Evolutionary conservation across 108 stramenopile genomes (phyloP), one percentile per base, ranked within the genome.

Genomic region (Conticribra weissflogii): DNA sequence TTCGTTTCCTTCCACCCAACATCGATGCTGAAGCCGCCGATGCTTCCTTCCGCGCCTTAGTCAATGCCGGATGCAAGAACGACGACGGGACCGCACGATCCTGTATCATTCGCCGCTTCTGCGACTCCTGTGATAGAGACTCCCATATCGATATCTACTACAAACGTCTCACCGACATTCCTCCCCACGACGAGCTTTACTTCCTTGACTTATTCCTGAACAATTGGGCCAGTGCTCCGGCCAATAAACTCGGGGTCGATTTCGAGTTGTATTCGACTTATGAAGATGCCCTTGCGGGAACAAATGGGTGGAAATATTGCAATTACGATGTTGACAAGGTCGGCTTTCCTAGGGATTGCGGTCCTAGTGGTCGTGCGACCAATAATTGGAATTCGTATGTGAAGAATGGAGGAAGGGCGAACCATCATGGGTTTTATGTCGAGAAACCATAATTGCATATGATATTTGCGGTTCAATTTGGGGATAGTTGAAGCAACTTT

Each of bases 341-440:
- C 15, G 80, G 80, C 4, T 81, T 81, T 36, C 80, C 80, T 18
- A 30, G 63, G 16, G 76, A 81, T 46, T 77, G 80, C 36, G 12
- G 12, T 48, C 45, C 30, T 1, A 47, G 47, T 2, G 22, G 3
- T 2, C 0, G 0, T 0, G 17, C n/a, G 0, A 24, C 18, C 30
- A 22, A 33, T 0, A 34, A 65, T 65, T 73, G 72, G 72, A 73
- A 73, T 19, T 73, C 72, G 3, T 73, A 73, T 62, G 47, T 21
- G n/a, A 23, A 31, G 32, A 12, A 27, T 23, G 54, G 48, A 32
- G 55, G 33, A 15, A 22, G 22, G 34, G 72, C 72, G 31, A 41
- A 73, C 2, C 63, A 73, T 18, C 72, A 73, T 51, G 72, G 72
- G 41, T 73, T 64, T 46, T 73, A 52, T 44, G 72, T 73, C 0